Evolutionary conservation across 805 yeast species (phyloP).

Genomic region (Starmerella apis): DNA sequence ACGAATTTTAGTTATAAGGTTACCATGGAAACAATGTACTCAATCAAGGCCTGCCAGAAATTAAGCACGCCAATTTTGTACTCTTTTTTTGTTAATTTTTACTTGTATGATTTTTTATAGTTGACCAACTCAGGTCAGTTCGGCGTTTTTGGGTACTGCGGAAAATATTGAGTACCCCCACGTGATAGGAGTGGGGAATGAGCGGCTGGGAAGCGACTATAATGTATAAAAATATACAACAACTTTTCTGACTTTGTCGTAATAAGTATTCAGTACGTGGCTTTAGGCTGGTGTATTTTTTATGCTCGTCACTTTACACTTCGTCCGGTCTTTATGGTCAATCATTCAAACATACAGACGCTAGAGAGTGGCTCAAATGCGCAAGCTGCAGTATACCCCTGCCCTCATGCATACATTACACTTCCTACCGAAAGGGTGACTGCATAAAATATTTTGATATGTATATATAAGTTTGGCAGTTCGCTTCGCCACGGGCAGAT

Average conservation of each 20-base stretch:
- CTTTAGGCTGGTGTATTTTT: too few relatives aligned
- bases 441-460: background rate
- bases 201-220: too few relatives aligned
- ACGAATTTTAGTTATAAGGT: too few relatives aligned
- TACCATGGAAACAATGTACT: too few relatives aligned
- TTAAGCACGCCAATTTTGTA: too few relatives aligned
- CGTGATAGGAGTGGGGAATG: background rate
- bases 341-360: background rate
- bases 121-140: too few relatives aligned
- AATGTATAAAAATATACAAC: background rate
- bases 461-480: background rate
- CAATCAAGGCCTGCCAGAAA: too few relatives aligned
- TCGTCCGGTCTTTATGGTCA: background rate
- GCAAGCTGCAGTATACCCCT: background rate
- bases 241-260: background rate
- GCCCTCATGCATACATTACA: background rate
- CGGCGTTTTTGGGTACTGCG: too few relatives aligned
- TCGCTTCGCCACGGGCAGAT: background rate
- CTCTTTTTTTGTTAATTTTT: too few relatives aligned
- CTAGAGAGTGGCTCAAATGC: background rate
- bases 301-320: too few relatives aligned
- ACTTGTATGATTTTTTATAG: too few relatives aligned
- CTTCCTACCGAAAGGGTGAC: background rate
- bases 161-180: background rate
- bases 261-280: too few relatives aligned